Evolutionary conservation across 2,329 filamentous ascomycete species (phyloP).

Genomic region (Diaporthe humulicola): DNA sequence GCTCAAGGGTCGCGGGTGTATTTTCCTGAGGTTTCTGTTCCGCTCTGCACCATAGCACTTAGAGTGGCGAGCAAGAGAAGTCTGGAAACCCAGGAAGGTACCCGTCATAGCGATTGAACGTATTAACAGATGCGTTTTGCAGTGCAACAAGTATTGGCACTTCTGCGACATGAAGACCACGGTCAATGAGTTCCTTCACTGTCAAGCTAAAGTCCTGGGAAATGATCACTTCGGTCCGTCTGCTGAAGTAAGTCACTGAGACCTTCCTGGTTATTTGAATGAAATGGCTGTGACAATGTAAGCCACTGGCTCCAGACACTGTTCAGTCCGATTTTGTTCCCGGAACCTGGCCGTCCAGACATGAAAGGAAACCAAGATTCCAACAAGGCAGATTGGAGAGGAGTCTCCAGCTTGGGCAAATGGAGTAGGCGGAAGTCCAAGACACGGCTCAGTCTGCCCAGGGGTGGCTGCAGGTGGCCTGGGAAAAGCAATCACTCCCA

Average conservation of each 20-base stretch:
- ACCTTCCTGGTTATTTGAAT: background rate
- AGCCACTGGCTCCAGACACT: background rate
- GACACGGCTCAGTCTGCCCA: conserved; percentile 3
- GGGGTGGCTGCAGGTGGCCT: background rate
- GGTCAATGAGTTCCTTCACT: background rate
- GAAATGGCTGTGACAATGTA: background rate
- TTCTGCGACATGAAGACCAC: background rate
- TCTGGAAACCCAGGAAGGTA: background rate
- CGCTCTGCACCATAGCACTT: background rate
- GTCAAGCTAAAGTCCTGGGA: background rate
- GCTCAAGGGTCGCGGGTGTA: background rate
- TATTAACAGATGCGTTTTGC: background rate
- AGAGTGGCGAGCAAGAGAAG: background rate
- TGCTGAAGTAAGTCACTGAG: background rate
- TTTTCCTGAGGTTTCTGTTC: background rate
- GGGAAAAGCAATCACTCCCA: background rate
- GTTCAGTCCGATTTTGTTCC: background rate
- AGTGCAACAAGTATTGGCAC: background rate
- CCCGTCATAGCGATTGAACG: background rate
- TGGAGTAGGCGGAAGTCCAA: background rate
- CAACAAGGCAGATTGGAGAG: background rate
- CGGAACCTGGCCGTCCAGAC: background rate
- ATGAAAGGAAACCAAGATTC: background rate
- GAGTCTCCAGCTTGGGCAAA: background rate
- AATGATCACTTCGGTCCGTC: background rate